phyloP scores from a whole-genome alignment of 345 rosid species.

The Rhodamnia rubescens region DNA sequence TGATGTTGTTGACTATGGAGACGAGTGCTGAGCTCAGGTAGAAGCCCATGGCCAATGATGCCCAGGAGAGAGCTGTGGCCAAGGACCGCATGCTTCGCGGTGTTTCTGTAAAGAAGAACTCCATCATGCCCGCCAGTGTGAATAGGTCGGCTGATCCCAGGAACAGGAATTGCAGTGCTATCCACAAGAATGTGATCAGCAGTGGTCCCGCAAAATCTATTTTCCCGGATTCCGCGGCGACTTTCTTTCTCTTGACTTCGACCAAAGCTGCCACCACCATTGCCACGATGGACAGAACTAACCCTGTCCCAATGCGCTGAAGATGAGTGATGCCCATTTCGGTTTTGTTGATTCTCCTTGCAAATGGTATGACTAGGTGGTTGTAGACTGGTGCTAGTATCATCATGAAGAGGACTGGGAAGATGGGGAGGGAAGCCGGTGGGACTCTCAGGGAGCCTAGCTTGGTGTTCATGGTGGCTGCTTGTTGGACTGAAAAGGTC shows the following conservation, averaged over 20 bases:
- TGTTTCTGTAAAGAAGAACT: slow-evolving; percentile 85
- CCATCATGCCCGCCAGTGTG: slow-evolving; percentile 90
- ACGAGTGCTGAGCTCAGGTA: slow-evolving; percentile 78
- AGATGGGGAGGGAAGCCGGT: slow-evolving; percentile 83
- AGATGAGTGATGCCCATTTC: slow-evolving; percentile 73
- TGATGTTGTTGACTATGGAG: slow-evolving; percentile 38
- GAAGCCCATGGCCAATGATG: slow-evolving; percentile 91
- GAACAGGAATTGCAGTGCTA: slow-evolving; percentile 75
- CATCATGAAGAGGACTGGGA: slow-evolving; percentile 74
- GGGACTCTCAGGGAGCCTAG: slow-evolving; percentile 60
- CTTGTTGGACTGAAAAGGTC: slow-evolving; percentile 87
- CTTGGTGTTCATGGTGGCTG: slow-evolving; percentile 79
- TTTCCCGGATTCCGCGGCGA: slow-evolving; percentile 22
- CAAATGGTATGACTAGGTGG: slow-evolving; percentile 54
- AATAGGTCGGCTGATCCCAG: slow-evolving; percentile 97
- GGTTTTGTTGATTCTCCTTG: slow-evolving; percentile 43
- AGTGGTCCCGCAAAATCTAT: slow-evolving; percentile 36
- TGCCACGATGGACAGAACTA: slow-evolving; percentile 57
- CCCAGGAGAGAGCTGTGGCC: slow-evolving; percentile 87
- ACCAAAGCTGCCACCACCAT: slow-evolving; percentile 80
- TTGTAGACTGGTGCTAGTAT: slow-evolving; percentile 63
- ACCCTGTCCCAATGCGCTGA: slow-evolving; percentile 75
- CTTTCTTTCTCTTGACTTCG: slow-evolving; percentile 52
- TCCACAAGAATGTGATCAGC: slow-evolving; percentile 83
- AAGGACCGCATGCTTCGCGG: slow-evolving; percentile 77